Evolutionary conservation across 108 stramenopile genomes (phyloP).

Genomic region (Cyclostephanos tholiformis): DNA sequence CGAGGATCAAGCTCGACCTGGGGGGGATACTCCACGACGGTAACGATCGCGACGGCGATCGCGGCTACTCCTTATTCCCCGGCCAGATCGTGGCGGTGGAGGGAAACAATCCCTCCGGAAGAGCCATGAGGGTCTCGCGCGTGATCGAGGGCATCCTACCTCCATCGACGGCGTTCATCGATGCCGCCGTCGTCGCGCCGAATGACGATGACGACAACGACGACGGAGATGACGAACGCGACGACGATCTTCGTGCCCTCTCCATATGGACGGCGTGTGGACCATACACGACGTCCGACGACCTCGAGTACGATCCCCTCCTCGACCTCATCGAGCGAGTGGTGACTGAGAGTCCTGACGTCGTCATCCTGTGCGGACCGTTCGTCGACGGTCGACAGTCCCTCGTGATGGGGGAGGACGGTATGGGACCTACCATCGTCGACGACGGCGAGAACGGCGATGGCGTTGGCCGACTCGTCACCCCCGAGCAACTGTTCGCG

Average conservation of each 20-base stretch:
- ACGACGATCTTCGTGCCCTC: constrained; percentile 63
- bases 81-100: constrained; percentile 96
- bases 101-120: constrained; percentile 88
- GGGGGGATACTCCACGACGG: constrained; percentile 32
- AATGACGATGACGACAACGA: not conserved
- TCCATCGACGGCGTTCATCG: too few species aligned
- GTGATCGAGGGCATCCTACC: constrained; percentile 73
- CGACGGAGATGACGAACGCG: not conserved
- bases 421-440: constrained; percentile 10
- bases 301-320: constrained; percentile 90
- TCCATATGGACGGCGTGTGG: constrained; percentile 84
- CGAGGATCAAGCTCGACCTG: constrained; percentile 81
- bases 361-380: constrained; percentile 92
- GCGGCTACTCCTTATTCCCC: constrained; percentile 87
- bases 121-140: constrained; percentile 72
- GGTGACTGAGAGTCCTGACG: constrained; percentile 76
- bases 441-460: constrained; percentile 61
- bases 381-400: constrained; percentile 93
- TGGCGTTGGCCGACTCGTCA: constrained; percentile 48
- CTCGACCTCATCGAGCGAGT: constrained; percentile 80
- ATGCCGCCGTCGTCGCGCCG: not conserved
- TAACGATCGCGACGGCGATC: constrained; percentile 33
- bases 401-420: constrained; percentile 47
- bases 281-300: constrained; percentile 90
- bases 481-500: constrained; percentile 84